Evolutionary conservation across 2,329 filamentous ascomycete species (phyloP).

Genomic region (Gyromitra esculenta): DNA sequence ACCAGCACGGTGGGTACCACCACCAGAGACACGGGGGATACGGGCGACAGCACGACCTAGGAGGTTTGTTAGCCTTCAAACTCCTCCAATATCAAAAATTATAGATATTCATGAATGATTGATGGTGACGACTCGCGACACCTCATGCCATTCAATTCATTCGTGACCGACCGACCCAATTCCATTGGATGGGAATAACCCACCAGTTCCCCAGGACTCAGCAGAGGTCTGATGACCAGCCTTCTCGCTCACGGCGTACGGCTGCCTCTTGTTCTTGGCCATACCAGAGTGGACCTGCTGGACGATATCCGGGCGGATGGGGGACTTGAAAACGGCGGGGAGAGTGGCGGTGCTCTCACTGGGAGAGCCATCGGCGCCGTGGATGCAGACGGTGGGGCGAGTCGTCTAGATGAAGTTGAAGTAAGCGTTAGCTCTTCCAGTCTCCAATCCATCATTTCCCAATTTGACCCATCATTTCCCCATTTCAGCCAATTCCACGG

Average conservation of each 20-base stretch:
- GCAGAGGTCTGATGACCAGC: conserved; percentile 99
- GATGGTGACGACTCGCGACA: not conserved
- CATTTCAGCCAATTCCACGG: not conserved
- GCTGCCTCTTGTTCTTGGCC: conserved; percentile 99
- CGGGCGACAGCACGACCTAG: conserved; percentile 97
- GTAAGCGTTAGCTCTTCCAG: conserved; percentile 28
- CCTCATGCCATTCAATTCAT: conserved; percentile 32
- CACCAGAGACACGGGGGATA: conserved; percentile 99
- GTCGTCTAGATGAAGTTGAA: conserved; percentile 69
- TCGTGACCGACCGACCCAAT: conserved; percentile 36
- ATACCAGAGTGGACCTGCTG: conserved; percentile 97
- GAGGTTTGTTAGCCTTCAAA: conserved; percentile 48
- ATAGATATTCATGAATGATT: not conserved
- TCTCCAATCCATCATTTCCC: conserved; percentile 7
- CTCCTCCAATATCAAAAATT: conserved; percentile 23
- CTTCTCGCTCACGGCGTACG: conserved; percentile 99
- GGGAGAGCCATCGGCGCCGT: conserved; percentile 93
- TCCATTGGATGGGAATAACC: conserved; percentile 63
- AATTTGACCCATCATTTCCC: not conserved
- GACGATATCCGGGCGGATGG: conserved; percentile 98
- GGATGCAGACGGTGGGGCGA: conserved; percentile 96
- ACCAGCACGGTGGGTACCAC: conserved; percentile 99
- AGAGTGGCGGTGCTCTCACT: conserved; percentile 89
- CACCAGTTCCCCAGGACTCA: conserved; percentile 99
- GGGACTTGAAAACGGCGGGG: conserved; percentile 94